Conservation (phyloP, 495 filamentous ascomycete genomes). For the Trichoderma erinaceum region DNA sequence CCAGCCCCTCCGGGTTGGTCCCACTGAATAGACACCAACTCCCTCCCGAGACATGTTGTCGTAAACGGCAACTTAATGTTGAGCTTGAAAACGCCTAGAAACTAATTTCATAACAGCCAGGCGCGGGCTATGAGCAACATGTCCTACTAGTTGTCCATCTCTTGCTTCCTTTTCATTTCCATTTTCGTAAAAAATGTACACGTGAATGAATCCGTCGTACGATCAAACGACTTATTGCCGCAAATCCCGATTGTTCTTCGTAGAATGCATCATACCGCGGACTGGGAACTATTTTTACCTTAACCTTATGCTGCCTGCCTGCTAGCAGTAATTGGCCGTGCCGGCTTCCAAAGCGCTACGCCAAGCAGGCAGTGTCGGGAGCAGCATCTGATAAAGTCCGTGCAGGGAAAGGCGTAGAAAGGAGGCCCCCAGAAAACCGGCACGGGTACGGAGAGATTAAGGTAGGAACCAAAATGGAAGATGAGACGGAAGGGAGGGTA, state of each 20-base stretch:
- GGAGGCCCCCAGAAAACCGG: not conserved
- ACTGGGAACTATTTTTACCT: not conserved
- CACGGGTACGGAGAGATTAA: not conserved
- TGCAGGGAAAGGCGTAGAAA: not conserved
- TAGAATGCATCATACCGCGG: not conserved
- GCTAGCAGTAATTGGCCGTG: not conserved
- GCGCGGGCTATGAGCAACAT: too few species aligned
- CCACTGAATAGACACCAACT: not conserved
- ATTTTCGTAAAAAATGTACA: too few species aligned
- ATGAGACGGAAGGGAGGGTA: conserved; percentile 12
- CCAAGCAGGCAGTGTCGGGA: not conserved
- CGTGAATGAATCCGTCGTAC: too few species aligned
- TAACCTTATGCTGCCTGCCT: not conserved
- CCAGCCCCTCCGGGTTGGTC: not conserved
- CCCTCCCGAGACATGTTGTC: conserved; percentile 3
- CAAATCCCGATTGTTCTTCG: not conserved
- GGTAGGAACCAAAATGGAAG: conserved; percentile 11
- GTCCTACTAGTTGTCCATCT: too few species aligned
- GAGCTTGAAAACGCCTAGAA: not conserved
- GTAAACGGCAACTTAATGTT: not conserved
- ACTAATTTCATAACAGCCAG: not conserved
- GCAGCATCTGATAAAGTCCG: not conserved
- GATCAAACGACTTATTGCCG: too few species aligned
- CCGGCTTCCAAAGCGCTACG: not conserved
- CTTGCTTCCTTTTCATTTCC: too few species aligned